Percentiles rank a stretch among this genome's conserved stretches.
Evolutionary conservation across 148 eudicot species (phyloP).

Genomic region (Vaccinium macrocarpon): DNA sequence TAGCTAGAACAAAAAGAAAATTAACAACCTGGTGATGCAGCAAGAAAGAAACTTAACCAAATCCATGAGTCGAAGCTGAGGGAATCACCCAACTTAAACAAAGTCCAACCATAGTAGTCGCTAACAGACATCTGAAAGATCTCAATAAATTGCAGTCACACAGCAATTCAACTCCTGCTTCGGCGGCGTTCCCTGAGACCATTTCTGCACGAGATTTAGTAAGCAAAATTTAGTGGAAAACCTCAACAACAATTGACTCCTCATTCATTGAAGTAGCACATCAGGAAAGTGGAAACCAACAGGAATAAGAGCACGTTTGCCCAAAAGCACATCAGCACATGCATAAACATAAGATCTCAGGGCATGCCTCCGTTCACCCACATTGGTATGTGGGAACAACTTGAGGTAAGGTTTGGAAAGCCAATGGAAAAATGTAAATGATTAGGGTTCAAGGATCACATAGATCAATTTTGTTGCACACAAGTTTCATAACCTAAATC

Average conservation of each 20-base stretch:
- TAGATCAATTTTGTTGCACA: neutral
- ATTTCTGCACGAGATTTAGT: constrained; percentile 42
- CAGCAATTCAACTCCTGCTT: constrained; percentile 74
- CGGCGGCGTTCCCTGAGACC: constrained; percentile 81
- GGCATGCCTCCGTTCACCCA: neutral
- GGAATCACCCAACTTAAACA: constrained; percentile 55
- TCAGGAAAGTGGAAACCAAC: neutral
- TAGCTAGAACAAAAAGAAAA: constrained; percentile 27
- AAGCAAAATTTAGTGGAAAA: constrained; percentile 10
- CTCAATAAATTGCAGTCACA: constrained; percentile 13
- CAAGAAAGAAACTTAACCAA: constrained; percentile 76
- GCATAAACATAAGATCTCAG: neutral
- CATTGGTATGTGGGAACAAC: neutral
- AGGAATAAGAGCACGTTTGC: neutral
- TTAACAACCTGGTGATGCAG: constrained; percentile 32
- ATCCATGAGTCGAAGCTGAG: constrained; percentile 55
- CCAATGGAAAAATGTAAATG: neutral
- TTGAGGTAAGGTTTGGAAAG: neutral
- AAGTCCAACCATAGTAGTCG: constrained; percentile 59
- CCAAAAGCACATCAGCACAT: neutral
- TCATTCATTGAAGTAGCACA: neutral
- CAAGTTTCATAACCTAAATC: neutral
- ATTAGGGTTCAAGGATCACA: neutral
- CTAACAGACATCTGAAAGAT: constrained; percentile 31
- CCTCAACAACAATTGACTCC: neutral